Evolutionary conservation across 768 basidiomycete genomes (phyloP).

Genomic region (Kwoniella mangroviensis): DNA sequence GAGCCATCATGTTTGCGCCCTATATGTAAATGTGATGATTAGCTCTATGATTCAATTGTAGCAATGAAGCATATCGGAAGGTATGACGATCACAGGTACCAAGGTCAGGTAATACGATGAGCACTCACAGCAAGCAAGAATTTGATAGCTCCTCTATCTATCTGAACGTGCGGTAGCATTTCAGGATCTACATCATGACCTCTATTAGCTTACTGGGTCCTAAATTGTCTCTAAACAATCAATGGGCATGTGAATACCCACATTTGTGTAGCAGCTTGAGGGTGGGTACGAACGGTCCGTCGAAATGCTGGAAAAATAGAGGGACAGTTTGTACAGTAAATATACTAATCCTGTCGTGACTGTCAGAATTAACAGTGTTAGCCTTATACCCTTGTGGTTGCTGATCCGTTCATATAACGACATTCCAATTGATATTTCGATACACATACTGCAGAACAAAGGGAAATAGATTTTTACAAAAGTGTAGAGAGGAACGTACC

Average conservation of each 20-base stretch:
- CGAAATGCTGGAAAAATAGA: slow-evolving; percentile 93
- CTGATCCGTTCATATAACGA: too few relatives aligned
- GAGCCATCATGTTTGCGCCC: slow-evolving; percentile 63
- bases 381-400: too few relatives aligned
- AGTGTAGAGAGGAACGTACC: slow-evolving; percentile 62
- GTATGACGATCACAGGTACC: too few relatives aligned
- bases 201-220: not conserved
- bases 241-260: slow-evolving; percentile 57
- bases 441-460: slow-evolving; percentile 80
- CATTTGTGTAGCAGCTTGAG: slow-evolving; percentile 90
- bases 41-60: not conserved
- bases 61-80: not conserved
- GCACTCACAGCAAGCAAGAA: slow-evolving; percentile 78
- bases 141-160: slow-evolving; percentile 97
- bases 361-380: slow-evolving; percentile 52
- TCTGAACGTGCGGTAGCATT: slow-evolving; percentile 80
- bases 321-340: slow-evolving; percentile 86
- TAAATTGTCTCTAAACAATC: not conserved
- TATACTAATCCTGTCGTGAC: slow-evolving; percentile 93
- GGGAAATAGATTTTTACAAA: slow-evolving; percentile 78
- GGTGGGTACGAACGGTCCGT: slow-evolving; percentile 89
- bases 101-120: not conserved
- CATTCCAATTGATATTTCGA: slow-evolving; percentile 60
- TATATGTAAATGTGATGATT: slow-evolving; percentile 13
- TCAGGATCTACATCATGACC: slow-evolving; percentile 71